A percentile compares a stretch with the other conserved stretches of the same genome.
Conservation (phyloP, 108 stramenopile species). For the Fragilariopsis cylindrus region DNA sequence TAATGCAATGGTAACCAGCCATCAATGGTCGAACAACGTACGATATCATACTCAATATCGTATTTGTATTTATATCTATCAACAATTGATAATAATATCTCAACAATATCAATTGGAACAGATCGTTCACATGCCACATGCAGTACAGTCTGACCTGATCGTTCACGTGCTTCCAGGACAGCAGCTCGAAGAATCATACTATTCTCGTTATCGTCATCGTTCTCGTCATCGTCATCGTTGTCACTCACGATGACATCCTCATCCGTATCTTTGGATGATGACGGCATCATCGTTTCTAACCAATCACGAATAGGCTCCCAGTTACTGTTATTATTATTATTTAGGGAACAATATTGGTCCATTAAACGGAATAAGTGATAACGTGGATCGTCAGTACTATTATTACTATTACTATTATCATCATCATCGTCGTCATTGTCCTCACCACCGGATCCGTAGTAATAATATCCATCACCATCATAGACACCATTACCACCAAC, state of each 20-base stretch:
- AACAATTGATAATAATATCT: background rate
- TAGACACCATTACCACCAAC: too few relatives aligned
- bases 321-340: background rate
- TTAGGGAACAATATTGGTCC: background rate
- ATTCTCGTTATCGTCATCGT: background rate
- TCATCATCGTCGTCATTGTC: too few relatives aligned
- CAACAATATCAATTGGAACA: background rate
- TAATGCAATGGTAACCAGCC: conserved; percentile 86
- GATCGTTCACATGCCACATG: conserved; percentile 8
- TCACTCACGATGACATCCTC: background rate
- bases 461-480: too few relatives aligned
- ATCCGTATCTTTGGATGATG: background rate
- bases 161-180: conserved; percentile 1
- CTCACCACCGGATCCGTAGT: too few relatives aligned
- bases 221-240: background rate
- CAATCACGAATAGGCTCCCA: conserved; percentile 14
- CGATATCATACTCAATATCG: conserved; percentile 44
- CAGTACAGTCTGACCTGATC: background rate
- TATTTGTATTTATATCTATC: background rate
- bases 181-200: conserved; percentile 3
- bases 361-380: background rate
- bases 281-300: background rate
- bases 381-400: conserved; percentile 2
- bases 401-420: too few relatives aligned
- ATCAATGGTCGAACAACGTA: conserved; percentile 63